Evolutionary conservation across 306 rosid genomes (phyloP).

Genomic region (Begonia peltatifolia): DNA sequence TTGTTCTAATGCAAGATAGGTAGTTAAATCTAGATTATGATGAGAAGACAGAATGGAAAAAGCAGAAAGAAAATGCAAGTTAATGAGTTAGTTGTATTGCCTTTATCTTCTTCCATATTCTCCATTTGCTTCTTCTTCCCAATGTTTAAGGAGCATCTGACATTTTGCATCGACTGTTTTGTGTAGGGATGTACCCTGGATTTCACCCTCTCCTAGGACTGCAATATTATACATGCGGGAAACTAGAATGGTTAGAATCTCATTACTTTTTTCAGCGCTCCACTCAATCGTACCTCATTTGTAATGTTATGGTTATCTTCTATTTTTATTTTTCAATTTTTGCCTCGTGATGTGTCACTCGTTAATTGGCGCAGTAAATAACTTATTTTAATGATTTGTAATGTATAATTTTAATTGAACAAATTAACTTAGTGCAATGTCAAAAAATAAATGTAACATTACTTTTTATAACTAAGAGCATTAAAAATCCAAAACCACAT

Average conservation of each 20-base stretch:
- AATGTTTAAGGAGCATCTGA: slow-evolving; percentile 9
- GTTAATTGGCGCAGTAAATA: no score
- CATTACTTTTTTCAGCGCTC: background rate
- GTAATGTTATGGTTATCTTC: no score
- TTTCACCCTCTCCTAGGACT: slow-evolving; percentile 82
- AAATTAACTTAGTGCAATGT: background rate
- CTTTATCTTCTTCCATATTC: background rate
- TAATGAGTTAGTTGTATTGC: background rate
- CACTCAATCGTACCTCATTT: background rate
- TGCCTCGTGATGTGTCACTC: no score
- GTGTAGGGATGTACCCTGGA: slow-evolving; percentile 59
- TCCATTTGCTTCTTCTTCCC: slow-evolving; percentile 3
- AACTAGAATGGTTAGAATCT: slow-evolving; percentile 73
- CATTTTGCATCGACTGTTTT: slow-evolving; percentile 10
- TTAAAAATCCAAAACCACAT: no score
- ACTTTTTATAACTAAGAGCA: no score
- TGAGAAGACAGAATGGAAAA: no score
- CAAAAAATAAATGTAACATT: no score
- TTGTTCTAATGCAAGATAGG: no score
- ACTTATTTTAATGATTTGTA: background rate
- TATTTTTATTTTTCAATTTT: no score
- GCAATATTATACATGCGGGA: slow-evolving; percentile 85
- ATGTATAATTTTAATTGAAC: background rate
- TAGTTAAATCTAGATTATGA: no score
- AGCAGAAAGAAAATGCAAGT: background rate